Conservation (phyloP, 108 stramenopile genomes). For the Cylindrotheca fusiformis region DNA sequence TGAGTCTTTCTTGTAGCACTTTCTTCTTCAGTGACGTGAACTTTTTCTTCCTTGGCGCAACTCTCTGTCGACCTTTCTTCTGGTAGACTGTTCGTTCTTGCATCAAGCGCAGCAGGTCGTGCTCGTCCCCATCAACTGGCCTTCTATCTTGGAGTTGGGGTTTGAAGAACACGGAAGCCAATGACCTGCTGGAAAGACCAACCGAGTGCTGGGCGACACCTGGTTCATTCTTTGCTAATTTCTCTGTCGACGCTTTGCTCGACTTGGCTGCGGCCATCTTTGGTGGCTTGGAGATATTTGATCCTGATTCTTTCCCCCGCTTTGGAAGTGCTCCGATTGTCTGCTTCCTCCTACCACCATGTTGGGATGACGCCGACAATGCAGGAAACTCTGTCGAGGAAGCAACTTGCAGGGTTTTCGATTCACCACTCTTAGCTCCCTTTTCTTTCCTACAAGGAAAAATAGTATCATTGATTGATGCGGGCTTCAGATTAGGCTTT, state of each 20-base stretch:
- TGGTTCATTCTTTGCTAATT: neutral
- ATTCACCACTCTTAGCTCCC: neutral
- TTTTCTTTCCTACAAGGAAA: neutral
- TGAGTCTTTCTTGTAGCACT: conserved; percentile 74
- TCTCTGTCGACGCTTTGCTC: neutral
- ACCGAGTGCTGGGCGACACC: conserved; percentile 19
- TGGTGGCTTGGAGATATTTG: neutral
- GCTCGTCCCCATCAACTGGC: conserved; percentile 23
- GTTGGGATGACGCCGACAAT: neutral
- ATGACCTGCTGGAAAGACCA: neutral
- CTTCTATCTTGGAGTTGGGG: neutral
- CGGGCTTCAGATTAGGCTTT: neutral
- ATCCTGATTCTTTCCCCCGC: neutral
- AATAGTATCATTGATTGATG: neutral
- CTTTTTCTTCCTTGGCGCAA: conserved; percentile 70
- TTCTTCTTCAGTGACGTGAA: conserved; percentile 78
- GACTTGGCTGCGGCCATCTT: neutral
- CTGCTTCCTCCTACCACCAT: neutral
- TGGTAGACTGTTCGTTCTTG: conserved; percentile 27
- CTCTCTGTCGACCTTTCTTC: conserved; percentile 62
- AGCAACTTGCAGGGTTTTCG: neutral
- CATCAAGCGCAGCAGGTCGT: conserved; percentile 26
- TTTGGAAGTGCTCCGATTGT: neutral
- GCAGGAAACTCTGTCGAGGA: neutral
- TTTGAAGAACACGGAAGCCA: conserved; percentile 6